phyloP scores from a whole-genome alignment of 345 rosid species.

The Salix koriyanagi region DNA sequence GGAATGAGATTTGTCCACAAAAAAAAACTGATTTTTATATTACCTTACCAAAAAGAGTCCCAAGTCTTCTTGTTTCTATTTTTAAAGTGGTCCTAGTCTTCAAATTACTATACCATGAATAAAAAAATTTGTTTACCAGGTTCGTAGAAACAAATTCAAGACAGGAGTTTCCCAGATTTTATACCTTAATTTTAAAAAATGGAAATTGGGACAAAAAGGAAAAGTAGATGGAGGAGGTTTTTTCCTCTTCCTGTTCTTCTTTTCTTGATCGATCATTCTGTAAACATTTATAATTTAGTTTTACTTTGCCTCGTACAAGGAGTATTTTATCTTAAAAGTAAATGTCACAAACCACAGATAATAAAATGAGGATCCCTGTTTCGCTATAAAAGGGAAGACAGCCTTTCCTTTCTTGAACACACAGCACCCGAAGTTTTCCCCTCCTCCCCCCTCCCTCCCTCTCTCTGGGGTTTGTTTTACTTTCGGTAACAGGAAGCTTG shows the following conservation, averaged over 20 bases:
- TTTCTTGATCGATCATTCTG: background rate
- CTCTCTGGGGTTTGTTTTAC: background rate
- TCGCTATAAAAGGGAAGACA: slow-evolving; percentile 34
- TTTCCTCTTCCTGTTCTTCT: background rate
- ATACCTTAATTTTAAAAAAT: background rate
- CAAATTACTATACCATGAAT: no score
- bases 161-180: no score
- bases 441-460: background rate
- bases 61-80: no score
- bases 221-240: no score
- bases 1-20: slow-evolving; percentile 1
- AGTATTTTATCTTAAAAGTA: background rate
- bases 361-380: slow-evolving; percentile 9
- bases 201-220: no score
- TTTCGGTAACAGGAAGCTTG: slow-evolving; percentile 14
- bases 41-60: no score
- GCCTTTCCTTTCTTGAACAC: slow-evolving; percentile 41
- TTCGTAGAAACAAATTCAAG: background rate
- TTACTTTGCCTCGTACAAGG: no score
- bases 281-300: no score
- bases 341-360: background rate
- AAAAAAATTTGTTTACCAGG: background rate
- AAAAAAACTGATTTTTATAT: background rate
- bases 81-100: no score
- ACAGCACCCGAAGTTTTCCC: background rate